phyloP scores from a whole-genome alignment of 805 yeast species.

The Saccharomycopsis schoenii region DNA sequence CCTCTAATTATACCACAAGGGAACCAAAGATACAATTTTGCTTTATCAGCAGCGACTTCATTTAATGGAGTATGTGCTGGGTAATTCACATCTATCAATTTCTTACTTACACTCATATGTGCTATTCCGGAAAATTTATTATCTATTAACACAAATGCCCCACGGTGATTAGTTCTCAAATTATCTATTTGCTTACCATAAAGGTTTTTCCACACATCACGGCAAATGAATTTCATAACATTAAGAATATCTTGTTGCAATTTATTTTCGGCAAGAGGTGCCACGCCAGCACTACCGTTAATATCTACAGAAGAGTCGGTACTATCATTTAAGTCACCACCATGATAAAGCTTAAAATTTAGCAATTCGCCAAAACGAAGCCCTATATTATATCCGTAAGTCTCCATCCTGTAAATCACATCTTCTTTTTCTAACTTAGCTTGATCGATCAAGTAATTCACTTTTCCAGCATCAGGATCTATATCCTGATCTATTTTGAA shows the following conservation, averaged over 20 bases:
- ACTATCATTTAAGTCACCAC: constrained; percentile 34
- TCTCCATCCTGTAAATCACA: constrained; percentile 51
- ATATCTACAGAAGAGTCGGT: constrained; percentile 35
- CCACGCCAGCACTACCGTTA: neutral
- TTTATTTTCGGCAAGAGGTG: constrained; percentile 20
- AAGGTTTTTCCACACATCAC: constrained; percentile 79
- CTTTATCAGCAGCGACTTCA: constrained; percentile 35
- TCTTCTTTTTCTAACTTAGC: constrained; percentile 34
- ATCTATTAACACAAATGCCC: constrained; percentile 57
- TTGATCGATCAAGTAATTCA: constrained; percentile 27
- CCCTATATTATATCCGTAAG: constrained; percentile 65
- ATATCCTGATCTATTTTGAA: constrained; percentile 25
- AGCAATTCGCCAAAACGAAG: constrained; percentile 41
- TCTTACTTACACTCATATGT: constrained; percentile 38
- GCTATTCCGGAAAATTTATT: constrained; percentile 45
- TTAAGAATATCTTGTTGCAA: constrained; percentile 58
- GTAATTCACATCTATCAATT: constrained; percentile 18
- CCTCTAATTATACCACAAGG: constrained; percentile 75
- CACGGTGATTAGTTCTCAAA: constrained; percentile 82
- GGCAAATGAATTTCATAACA: constrained; percentile 84
- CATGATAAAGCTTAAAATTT: constrained; percentile 26
- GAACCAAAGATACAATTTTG: constrained; percentile 49
- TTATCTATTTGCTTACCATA: constrained; percentile 87
- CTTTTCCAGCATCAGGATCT: constrained; percentile 8
- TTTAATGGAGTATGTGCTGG: constrained; percentile 10